phyloP scores from a whole-genome alignment of 2,329 filamentous ascomycete genomes.

The Bimuria novae-zelandiae region DNA sequence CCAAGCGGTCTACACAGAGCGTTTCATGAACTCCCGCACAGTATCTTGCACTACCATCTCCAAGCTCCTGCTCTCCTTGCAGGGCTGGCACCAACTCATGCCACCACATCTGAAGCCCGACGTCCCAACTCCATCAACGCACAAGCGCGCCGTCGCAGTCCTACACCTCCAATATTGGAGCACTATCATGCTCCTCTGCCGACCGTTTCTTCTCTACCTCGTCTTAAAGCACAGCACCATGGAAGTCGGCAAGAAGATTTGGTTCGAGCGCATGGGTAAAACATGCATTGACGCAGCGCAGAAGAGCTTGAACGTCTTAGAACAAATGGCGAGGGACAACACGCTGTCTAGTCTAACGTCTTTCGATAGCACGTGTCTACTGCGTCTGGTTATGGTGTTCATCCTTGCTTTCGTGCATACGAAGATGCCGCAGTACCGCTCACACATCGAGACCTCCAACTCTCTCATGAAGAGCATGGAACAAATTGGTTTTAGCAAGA shows the following conservation, averaged over 20 bases:
- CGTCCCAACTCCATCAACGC: slow-evolving; percentile 35
- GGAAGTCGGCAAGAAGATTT: slow-evolving; percentile 32
- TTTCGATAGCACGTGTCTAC: slow-evolving; percentile 42
- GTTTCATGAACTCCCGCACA: slow-evolving; percentile 26
- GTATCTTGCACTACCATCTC: slow-evolving; percentile 43
- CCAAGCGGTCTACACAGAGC: slow-evolving; percentile 41
- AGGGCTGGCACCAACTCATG: slow-evolving; percentile 40
- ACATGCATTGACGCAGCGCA: slow-evolving; percentile 41
- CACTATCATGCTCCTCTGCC: slow-evolving; percentile 38
- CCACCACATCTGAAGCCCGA: slow-evolving; percentile 40
- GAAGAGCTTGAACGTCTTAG: slow-evolving; percentile 32
- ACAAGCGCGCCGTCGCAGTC: slow-evolving; percentile 40
- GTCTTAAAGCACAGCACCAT: slow-evolving; percentile 35
- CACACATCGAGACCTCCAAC: slow-evolving; percentile 33
- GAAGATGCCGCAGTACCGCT: slow-evolving; percentile 29
- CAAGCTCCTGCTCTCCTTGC: slow-evolving; percentile 35
- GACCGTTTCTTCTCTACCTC: slow-evolving; percentile 42
- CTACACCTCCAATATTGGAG: slow-evolving; percentile 45
- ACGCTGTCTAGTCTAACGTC: slow-evolving; percentile 40
- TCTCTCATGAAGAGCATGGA: slow-evolving; percentile 32
- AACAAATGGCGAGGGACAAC: slow-evolving; percentile 32
- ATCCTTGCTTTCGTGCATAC: slow-evolving; percentile 42
- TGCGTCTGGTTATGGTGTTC: slow-evolving; percentile 42
- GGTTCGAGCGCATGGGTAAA: slow-evolving; percentile 42
- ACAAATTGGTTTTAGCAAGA: slow-evolving; percentile 42